Evolutionary conservation across 176 grass and related monocot species (phyloP).

Genomic region (Oryza rufipogon): DNA sequence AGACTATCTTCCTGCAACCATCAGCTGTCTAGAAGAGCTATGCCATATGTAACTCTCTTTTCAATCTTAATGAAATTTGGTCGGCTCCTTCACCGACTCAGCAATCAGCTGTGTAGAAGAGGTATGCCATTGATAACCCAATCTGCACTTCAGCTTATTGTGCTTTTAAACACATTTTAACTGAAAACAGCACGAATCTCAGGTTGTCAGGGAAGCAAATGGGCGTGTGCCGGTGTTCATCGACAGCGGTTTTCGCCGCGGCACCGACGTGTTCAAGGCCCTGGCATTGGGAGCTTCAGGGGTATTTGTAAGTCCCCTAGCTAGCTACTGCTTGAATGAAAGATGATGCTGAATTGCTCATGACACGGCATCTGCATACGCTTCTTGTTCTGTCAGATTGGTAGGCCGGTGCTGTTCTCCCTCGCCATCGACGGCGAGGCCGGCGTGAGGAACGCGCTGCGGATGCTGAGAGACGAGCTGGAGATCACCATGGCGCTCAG

Average conservation of each 20-base stretch:
- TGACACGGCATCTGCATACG: background rate
- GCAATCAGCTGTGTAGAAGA: constrained; percentile 90
- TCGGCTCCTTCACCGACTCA: too few relatives aligned
- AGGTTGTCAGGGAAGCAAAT: constrained; percentile 81
- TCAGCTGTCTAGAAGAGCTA: constrained; percentile 96
- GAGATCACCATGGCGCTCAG: constrained; percentile 85
- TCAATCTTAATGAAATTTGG: too few relatives aligned
- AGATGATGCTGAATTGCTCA: background rate
- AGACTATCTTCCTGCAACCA: constrained; percentile 85
- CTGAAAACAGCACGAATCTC: background rate
- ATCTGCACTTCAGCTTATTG: background rate
- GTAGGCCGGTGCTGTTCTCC: constrained; percentile 69
- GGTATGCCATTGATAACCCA: constrained; percentile 38
- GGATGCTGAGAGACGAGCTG: constrained; percentile 78
- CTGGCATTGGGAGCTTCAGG: constrained; percentile 81
- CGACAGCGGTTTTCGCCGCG: constrained; percentile 80
- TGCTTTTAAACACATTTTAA: background rate
- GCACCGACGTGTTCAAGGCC: constrained; percentile 94
- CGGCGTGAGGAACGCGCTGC: constrained; percentile 62
- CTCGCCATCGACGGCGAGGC: constrained; percentile 84
- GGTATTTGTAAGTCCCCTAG: constrained; percentile 70
- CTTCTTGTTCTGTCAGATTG: constrained; percentile 55
- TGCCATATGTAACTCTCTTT: too few relatives aligned
- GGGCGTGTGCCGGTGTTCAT: constrained; percentile 82
- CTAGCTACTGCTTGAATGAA: background rate